These are phyloP conservation scores for Coffea canephora DNA, from an alignment of 257 asterid species.

Conservation along the genomic window DNA sequence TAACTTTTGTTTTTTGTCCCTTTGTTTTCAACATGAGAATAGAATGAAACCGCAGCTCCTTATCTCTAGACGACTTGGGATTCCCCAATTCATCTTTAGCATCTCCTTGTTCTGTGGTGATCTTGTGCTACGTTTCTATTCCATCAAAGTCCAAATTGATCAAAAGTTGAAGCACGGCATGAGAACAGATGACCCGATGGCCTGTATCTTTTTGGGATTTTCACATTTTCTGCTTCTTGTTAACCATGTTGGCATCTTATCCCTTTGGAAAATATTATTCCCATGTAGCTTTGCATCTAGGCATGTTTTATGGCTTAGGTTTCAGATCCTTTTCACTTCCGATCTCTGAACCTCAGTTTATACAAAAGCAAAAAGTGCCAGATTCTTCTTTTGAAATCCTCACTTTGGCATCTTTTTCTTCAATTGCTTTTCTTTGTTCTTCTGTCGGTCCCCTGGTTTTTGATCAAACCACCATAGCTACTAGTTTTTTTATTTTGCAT, in stretches of 20 bases:
- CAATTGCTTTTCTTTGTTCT: neutral
- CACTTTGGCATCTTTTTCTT: neutral
- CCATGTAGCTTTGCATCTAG: conserved; percentile 12
- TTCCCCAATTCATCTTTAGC: neutral
- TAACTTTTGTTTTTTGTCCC: neutral
- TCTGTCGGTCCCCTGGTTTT: conserved; percentile 4
- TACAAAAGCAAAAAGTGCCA: neutral
- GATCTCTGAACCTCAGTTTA: conserved; percentile 13
- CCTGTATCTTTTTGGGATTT: neutral
- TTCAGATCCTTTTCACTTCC: conserved; percentile 5
- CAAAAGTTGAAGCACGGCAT: neutral
- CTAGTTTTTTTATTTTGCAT: too few relatives aligned
- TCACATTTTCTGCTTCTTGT: neutral
- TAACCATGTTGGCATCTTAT: conserved; percentile 10
- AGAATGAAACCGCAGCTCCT: neutral
- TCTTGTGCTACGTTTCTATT: neutral
- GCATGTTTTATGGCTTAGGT: conserved; percentile 27
- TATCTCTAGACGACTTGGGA: neutral
- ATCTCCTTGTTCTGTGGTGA: conserved; percentile 7
- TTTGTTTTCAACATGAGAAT: neutral
- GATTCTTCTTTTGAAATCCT: conserved; percentile 6
- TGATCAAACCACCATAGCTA: neutral
- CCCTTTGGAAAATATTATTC: neutral
- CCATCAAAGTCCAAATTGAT: conserved; percentile 1
- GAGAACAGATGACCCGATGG: neutral